These are phyloP conservation scores for Bretschneidera sinensis DNA, from an alignment of 345 rosid species.

Conservation along the genomic window DNA sequence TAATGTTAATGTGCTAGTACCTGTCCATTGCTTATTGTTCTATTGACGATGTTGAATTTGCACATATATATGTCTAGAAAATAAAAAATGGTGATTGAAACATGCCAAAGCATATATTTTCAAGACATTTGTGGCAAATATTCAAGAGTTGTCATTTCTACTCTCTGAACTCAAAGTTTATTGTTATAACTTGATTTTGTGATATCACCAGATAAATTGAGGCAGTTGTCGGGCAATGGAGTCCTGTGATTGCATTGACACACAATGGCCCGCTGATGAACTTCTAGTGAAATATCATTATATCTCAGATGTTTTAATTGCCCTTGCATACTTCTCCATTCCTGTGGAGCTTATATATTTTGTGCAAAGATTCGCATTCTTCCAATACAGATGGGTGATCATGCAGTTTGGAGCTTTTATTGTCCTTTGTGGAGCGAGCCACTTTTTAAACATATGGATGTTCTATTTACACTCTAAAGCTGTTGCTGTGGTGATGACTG, in stretches of 20 bases:
- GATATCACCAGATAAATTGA: constrained; percentile 15
- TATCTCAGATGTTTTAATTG: constrained; percentile 81
- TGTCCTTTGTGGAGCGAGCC: constrained; percentile 92
- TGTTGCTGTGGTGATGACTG: constrained; percentile 77
- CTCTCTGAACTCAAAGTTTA: too few relatives aligned
- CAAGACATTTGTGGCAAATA: too few relatives aligned
- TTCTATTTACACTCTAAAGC: constrained; percentile 69
- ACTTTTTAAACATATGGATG: constrained; percentile 86
- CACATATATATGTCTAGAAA: too few relatives aligned
- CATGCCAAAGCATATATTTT: too few relatives aligned
- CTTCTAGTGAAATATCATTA: constrained; percentile 85
- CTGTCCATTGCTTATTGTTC: too few relatives aligned
- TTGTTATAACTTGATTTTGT: neutral
- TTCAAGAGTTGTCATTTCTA: too few relatives aligned
- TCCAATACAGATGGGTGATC: constrained; percentile 94
- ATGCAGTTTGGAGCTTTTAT: constrained; percentile 96
- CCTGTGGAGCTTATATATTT: constrained; percentile 85
- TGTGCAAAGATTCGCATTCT: constrained; percentile 81
- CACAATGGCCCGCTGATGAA: constrained; percentile 68
- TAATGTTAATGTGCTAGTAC: too few relatives aligned
- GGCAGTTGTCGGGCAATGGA: constrained; percentile 42
- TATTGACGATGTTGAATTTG: too few relatives aligned
- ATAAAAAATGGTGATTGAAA: too few relatives aligned
- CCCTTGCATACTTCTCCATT: constrained; percentile 90
- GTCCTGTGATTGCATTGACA: constrained; percentile 78